Conservation (phyloP, 768 basidiomycete species). For the Hebeloma cylindrosporum region DNA sequence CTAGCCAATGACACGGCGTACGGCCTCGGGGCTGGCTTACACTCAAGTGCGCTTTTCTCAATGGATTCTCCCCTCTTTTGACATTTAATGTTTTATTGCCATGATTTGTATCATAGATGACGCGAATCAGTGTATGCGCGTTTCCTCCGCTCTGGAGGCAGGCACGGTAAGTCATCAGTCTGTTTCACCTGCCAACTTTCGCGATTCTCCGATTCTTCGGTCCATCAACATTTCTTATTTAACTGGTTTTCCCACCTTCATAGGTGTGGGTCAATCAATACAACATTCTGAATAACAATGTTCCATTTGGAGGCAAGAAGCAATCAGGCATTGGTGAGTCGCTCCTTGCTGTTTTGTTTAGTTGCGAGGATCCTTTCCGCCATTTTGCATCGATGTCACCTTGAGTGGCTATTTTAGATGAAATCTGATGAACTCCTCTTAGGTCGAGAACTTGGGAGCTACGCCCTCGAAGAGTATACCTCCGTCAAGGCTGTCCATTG, state of each 20-base stretch:
- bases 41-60: conserved; percentile 60
- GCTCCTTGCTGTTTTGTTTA: neutral
- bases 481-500: conserved; percentile 82
- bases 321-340: conserved; percentile 80
- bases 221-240: too few relatives aligned
- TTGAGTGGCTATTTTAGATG: conserved; percentile 7
- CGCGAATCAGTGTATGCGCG: conserved; percentile 86
- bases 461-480: conserved; percentile 83
- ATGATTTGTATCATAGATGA: conserved; percentile 47
- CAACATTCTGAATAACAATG: conserved; percentile 78
- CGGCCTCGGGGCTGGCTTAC: conserved; percentile 89
- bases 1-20: conserved; percentile 89
- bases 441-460: conserved; percentile 88
- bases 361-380: neutral
- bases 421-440: too few relatives aligned
- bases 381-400: conserved; percentile 6
- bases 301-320: conserved; percentile 96
- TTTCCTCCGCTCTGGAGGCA: conserved; percentile 82
- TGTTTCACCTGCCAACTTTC: neutral
- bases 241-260: too few relatives aligned
- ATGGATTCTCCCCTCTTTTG: neutral
- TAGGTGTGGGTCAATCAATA: conserved; percentile 95
- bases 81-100: conserved; percentile 6
- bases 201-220: too few relatives aligned
- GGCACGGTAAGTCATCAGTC: conserved; percentile 63